These are phyloP conservation scores for Schoenoplectus tabernaemontani DNA, from an alignment of 202 grass and related monocot genomes.

Conservation along the genomic window DNA sequence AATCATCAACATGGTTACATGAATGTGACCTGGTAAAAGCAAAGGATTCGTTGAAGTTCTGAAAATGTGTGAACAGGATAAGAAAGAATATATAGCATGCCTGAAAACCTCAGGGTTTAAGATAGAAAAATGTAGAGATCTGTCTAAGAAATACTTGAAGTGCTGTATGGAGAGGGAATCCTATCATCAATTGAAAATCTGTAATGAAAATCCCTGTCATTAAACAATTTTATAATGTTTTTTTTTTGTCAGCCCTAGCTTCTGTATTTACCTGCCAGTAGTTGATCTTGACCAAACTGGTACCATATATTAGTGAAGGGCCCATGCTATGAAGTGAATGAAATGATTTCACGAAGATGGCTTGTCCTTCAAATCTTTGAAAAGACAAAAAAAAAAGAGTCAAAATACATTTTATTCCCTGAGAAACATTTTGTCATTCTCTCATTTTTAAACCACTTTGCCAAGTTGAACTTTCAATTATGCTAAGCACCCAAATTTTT, in stretches of 20 bases:
- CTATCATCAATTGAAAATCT: not conserved
- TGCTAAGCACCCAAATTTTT: not conserved
- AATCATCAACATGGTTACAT: conserved; percentile 84
- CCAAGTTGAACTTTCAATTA: not conserved
- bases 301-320: not conserved
- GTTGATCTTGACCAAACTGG: not conserved
- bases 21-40: conserved; percentile 57
- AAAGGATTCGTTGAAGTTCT: not conserved
- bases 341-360: not conserved
- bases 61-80: conserved; percentile 44
- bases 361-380: too few relatives aligned
- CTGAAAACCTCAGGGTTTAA: conserved; percentile 60
- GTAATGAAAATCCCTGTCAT: not conserved
- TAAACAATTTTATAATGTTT: not conserved
- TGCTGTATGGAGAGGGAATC: conserved; percentile 39
- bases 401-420: not conserved
- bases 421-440: not conserved
- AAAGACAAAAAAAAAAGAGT: not conserved
- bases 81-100: conserved; percentile 80
- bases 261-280: not conserved
- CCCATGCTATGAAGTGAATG: not conserved
- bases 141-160: conserved; percentile 44
- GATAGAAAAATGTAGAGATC: conserved; percentile 39
- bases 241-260: not conserved
- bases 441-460: not conserved